Evolutionary conservation across 2,329 filamentous ascomycete genomes (phyloP), one percentile per base, ranked within the genome.

Genomic region (Penicillium frequentans): DNA sequence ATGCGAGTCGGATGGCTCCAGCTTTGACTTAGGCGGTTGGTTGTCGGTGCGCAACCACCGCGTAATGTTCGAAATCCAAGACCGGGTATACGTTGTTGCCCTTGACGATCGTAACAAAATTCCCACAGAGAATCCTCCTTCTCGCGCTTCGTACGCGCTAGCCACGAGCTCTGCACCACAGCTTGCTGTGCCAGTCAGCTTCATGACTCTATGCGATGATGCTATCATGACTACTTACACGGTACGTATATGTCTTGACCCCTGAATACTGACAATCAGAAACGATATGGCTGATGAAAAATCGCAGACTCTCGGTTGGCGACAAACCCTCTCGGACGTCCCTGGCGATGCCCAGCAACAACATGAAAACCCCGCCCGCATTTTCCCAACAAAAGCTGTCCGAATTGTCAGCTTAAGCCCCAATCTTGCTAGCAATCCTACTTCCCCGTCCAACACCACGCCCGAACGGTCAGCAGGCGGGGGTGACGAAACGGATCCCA

Each of bases 11-110:
- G 73, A 77, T 44, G 72, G 69, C 1, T 65, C 70, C 5, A 73
- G 64, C 24, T 81, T 80, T 55, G 77, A 80, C 46, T 64, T 81
- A 1, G 78, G 78, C 31, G 78, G 78, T 14, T 81, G 78, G 79
- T 66, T 81, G 14, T 73, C 76, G 1, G 68, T 81, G 21, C 70
- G 71, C 21, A 71, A 78, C 43, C 70, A 75, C 51, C 73, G 75
- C 1, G 44, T 80, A 51, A 71, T 79, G 64, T 78, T 79, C 33
- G 78, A 80, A 62, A 71, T 79, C 14, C 68, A 76, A 52, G 75
- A 79, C 29, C 68, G 70, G 13, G 68, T 79, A 13, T 80, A 81
- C 58, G 61, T 81, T 27, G 63, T 81, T 3, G 68, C 73, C 1
- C 67, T 81, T 6, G 70, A 74, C 33, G 70, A 76, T 23, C 51